Evolutionary conservation across 2,329 filamentous ascomycete species (phyloP), one percentile per base, ranked within the genome.

Genomic region (Aspergillus fumigatiaffinis): DNA sequence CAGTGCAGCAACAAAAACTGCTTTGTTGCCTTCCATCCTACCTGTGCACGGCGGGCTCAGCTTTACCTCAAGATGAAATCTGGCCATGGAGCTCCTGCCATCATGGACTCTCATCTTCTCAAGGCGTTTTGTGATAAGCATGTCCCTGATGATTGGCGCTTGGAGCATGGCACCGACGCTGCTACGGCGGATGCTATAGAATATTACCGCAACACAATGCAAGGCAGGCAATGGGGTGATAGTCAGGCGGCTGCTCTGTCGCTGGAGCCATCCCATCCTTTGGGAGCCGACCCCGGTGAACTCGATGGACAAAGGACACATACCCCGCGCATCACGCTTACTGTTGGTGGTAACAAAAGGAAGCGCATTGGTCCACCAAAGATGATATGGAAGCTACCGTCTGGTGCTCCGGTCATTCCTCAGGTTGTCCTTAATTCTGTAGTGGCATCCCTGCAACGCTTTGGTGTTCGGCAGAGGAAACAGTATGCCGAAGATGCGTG

Each of bases 1-100:
- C 94, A 99, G 74, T 99, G 94, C 74, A 91, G 92, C 59, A 97
- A 97, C 78, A 97, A 97, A 76, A 91, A 89, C 60, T 99, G 94
- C 74, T 99, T 96, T 70, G 88, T 93, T 69, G 94, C 94, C 8
- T 99, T 99, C 73, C 94, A 99, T 75, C 92, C 97, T 54, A 97
- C 94, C 4, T 99, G 94, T 72, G 94, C 94, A 25, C 86, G 94
- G 55, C 86, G 90, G 66, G 92, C 92, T 50, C 87, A 88, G 61
- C 82, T 99, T 0, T 97, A 91, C 70, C 80, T 99, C 63, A 93
- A 93, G 76, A 99, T 99, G 94, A 99, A 97, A 77, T 92, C 92
- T 52, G 90, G 86, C 54, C 90, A 93, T 61, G 90, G 90, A 52
- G 87, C 86, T 12, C 82, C 90, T 32, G 88, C 89, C 20, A 86